Evolutionary conservation across 306 rosid species (phyloP).

Genomic region (Glycyrrhiza uralensis): DNA sequence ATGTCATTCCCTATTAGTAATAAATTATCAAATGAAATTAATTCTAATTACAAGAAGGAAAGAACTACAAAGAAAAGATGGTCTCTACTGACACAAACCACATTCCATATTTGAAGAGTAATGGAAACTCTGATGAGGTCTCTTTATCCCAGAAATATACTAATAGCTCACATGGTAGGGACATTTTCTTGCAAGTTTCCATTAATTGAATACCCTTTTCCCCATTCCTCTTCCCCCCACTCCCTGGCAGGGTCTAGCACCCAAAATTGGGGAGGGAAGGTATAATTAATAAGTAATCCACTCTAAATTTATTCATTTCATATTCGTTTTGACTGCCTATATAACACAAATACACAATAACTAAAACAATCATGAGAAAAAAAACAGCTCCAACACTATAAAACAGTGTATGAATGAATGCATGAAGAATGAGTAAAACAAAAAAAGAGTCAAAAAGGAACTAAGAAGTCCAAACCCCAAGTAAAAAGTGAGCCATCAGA

Average conservation of each 20-base stretch:
- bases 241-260: not conserved
- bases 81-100: not conserved
- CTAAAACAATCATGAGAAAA: not conserved
- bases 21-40: not conserved
- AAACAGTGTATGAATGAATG: slow-evolving; percentile 5
- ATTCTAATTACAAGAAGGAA: slow-evolving; percentile 9
- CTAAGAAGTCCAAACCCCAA: slow-evolving; percentile 66
- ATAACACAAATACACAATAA: not conserved
- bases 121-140: not conserved
- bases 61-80: not conserved
- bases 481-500: slow-evolving; percentile 86
- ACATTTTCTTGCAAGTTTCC: not conserved
- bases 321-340: not conserved
- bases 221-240: not conserved
- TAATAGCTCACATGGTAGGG: not conserved
- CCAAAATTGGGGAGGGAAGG: not conserved
- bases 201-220: not conserved
- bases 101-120: not conserved
- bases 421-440: not conserved
- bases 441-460: not conserved
- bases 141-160: not conserved
- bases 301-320: not conserved
- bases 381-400: not conserved
- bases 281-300: slow-evolving; percentile 2
- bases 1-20: not conserved